Evolutionary conservation across 169 alveolate genomes (phyloP).

Genomic region (Plasmodium gallinaceum): DNA sequence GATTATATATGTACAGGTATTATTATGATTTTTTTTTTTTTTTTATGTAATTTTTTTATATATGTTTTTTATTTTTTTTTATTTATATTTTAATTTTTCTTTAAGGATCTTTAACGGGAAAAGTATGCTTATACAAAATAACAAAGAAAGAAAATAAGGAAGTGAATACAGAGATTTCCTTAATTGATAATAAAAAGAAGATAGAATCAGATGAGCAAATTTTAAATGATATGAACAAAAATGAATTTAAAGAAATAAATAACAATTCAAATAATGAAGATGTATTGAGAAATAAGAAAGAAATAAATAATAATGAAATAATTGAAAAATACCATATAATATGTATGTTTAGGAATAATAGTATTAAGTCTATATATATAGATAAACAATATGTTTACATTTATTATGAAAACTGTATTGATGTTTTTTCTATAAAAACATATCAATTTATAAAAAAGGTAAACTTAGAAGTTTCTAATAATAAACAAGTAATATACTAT

Average conservation of each 20-base stretch:
- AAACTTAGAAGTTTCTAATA: slow-evolving; percentile 39
- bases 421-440: slow-evolving; percentile 62
- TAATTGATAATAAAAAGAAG: background rate
- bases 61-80: background rate
- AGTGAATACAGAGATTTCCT: slow-evolving; percentile 32
- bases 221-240: background rate
- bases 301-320: slow-evolving; percentile 17
- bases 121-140: slow-evolving; percentile 58
- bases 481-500: slow-evolving; percentile 63
- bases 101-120: slow-evolving; percentile 69
- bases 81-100: background rate
- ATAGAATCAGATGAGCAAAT: slow-evolving; percentile 6
- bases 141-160: slow-evolving; percentile 40
- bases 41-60: background rate
- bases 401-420: slow-evolving; percentile 67
- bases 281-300: background rate
- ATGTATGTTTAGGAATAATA: slow-evolving; percentile 76
- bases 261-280: background rate
- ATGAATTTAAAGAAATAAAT: background rate
- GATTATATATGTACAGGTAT: slow-evolving; percentile 74
- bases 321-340: slow-evolving; percentile 48
- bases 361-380: slow-evolving; percentile 62
- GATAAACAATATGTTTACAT: slow-evolving; percentile 43
- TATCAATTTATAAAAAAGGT: slow-evolving; percentile 54
- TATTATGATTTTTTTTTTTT: background rate